Evolutionary conservation across 768 basidiomycete species (phyloP).

Genomic region (Macrolepiota albuminosa): DNA sequence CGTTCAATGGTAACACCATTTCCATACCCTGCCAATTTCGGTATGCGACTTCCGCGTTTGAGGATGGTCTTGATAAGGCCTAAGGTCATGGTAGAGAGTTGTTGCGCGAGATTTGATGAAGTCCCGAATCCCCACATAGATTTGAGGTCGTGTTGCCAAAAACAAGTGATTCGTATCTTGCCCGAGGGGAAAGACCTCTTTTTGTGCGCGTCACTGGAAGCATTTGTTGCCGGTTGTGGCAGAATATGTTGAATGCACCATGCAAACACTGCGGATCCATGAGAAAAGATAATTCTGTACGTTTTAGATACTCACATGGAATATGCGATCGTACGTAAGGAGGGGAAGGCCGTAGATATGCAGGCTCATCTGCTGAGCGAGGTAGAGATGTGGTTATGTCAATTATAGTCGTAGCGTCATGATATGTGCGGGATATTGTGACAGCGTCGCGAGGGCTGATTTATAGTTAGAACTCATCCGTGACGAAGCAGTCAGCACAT

Average conservation of each 20-base stretch:
- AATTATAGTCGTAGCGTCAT: slow-evolving; percentile 78
- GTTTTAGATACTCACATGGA: slow-evolving; percentile 38
- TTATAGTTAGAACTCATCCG: slow-evolving; percentile 7
- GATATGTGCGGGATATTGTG: slow-evolving; percentile 83
- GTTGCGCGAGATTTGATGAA: slow-evolving; percentile 61
- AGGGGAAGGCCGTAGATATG: slow-evolving; percentile 86
- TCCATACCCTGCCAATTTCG: slow-evolving; percentile 74
- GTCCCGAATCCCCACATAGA: slow-evolving; percentile 80
- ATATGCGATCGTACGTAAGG: slow-evolving; percentile 91
- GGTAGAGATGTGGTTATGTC: slow-evolving; percentile 94
- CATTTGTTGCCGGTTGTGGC: slow-evolving; percentile 25
- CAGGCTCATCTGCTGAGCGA: slow-evolving; percentile 84
- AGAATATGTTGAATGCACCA: slow-evolving; percentile 86
- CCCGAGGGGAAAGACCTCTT: slow-evolving; percentile 29
- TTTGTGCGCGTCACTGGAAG: slow-evolving; percentile 23
- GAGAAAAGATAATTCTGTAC: neutral
- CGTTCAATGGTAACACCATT: slow-evolving; percentile 78
- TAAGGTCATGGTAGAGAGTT: slow-evolving; percentile 80
- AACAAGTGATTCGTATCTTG: slow-evolving; percentile 77
- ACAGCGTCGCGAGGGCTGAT: slow-evolving; percentile 87
- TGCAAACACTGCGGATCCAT: slow-evolving; percentile 59
- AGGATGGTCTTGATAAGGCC: slow-evolving; percentile 79
- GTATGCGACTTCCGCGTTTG: slow-evolving; percentile 69
- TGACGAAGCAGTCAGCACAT: slow-evolving; percentile 26
- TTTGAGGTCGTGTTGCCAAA: slow-evolving; percentile 94